Evolutionary conservation across 371 early-diverging fungal species (phyloP).

Genomic region (Apophysomyces elegans): DNA sequence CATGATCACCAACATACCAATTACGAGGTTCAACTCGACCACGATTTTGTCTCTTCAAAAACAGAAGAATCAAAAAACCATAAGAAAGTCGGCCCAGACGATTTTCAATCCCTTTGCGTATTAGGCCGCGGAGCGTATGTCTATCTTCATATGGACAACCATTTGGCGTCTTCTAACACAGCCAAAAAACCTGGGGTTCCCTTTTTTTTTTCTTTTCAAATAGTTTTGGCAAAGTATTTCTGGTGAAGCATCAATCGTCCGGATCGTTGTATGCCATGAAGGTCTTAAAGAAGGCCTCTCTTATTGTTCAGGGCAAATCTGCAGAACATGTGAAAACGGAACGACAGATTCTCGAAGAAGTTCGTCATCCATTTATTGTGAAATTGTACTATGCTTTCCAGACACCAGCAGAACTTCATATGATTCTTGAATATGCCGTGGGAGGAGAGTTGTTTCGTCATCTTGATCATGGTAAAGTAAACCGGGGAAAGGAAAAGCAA

Average conservation of each 20-base stretch:
- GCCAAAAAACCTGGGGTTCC: background rate
- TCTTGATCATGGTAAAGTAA: constrained; percentile 56
- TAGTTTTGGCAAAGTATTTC: constrained; percentile 80
- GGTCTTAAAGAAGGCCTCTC: constrained; percentile 85
- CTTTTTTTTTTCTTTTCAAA: background rate
- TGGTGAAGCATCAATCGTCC: constrained; percentile 70
- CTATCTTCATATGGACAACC: too few species aligned
- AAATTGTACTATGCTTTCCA: constrained; percentile 95
- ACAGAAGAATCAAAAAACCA: constrained; percentile 14
- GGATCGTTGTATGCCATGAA: constrained; percentile 88
- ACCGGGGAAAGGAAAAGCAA: too few species aligned
- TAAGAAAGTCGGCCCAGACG: constrained; percentile 77
- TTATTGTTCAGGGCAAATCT: constrained; percentile 72
- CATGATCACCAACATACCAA: constrained; percentile 18
- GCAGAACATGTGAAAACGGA: constrained; percentile 79
- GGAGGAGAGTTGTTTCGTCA: constrained; percentile 98
- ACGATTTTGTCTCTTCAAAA: constrained; percentile 18
- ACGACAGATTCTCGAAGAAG: constrained; percentile 75
- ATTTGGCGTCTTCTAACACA: too few species aligned
- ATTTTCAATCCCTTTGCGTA: constrained; percentile 90
- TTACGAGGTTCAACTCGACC: constrained; percentile 15
- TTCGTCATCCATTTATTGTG: constrained; percentile 93
- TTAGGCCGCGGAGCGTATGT: constrained; percentile 86
- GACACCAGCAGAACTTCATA: constrained; percentile 84
- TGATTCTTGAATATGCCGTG: constrained; percentile 97